Conservation (phyloP, 768 basidiomycete genomes). For the Mycena sanguinolenta region DNA sequence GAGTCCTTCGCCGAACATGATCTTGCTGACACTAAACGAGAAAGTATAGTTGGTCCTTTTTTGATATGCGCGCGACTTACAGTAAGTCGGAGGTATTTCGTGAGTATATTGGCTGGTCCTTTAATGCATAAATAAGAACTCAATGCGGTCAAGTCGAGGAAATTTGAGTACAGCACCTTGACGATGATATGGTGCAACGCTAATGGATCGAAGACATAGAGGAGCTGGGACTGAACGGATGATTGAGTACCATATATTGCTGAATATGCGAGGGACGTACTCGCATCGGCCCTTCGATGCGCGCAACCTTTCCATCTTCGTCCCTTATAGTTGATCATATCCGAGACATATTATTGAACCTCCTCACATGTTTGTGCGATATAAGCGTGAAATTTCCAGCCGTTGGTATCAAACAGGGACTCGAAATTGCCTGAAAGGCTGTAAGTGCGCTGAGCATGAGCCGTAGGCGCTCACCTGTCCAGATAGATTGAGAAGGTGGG, state of each 20-base stretch:
- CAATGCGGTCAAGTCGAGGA: too few relatives aligned
- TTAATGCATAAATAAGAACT: neutral
- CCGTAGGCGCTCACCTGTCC: neutral
- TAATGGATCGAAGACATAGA: slow-evolving; percentile 1
- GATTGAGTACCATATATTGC: neutral
- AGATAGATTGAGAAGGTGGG: neutral
- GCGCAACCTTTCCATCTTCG: neutral
- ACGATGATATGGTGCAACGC: slow-evolving; percentile 4
- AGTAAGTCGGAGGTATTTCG: neutral
- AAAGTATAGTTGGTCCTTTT: neutral
- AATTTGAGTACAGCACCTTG: neutral
- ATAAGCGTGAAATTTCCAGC: neutral
- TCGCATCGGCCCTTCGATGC: neutral
- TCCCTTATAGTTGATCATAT: neutral
- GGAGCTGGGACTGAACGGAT: neutral
- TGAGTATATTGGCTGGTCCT: neutral
- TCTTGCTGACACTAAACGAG: neutral
- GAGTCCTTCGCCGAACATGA: slow-evolving; percentile 11
- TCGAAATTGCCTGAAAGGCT: neutral
- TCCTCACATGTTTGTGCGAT: neutral
- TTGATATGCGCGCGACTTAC: neutral
- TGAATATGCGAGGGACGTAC: neutral
- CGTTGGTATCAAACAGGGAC: neutral
- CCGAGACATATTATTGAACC: neutral
- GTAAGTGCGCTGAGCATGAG: neutral